Percentiles rank a stretch among this genome's conserved stretches.
Evolutionary conservation across 2,329 filamentous ascomycete genomes (phyloP).

Genomic region (Diaporthe aspalathi): DNA sequence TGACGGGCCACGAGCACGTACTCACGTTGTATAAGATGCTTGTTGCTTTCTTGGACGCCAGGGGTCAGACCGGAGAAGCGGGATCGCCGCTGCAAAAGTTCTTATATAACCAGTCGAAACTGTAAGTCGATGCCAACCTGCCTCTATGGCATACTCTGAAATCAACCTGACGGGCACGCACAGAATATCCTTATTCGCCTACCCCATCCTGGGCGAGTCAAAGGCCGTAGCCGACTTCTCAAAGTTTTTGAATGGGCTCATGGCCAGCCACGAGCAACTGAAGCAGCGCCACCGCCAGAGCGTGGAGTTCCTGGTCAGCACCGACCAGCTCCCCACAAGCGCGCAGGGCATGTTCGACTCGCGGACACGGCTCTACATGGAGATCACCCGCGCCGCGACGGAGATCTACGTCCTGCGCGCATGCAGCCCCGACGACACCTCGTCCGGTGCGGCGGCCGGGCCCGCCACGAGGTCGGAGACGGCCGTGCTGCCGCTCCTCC

Average conservation of each 20-base stretch:
- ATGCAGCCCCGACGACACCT: background rate
- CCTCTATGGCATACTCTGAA: background rate
- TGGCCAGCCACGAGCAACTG: slow-evolving; percentile 17
- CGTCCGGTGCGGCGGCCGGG: background rate
- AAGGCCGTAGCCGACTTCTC: slow-evolving; percentile 33
- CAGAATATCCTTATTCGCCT: slow-evolving; percentile 36
- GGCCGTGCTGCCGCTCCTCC: background rate
- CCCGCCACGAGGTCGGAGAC: background rate
- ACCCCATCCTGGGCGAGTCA: slow-evolving; percentile 33
- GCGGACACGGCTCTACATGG: slow-evolving; percentile 32
- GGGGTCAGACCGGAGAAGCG: background rate
- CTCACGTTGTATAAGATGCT: slow-evolving; percentile 37
- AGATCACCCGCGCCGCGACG: slow-evolving; percentile 24
- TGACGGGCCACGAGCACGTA: slow-evolving; percentile 37
- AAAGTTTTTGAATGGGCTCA: slow-evolving; percentile 18
- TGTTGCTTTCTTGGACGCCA: slow-evolving; percentile 32
- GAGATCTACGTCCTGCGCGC: slow-evolving; percentile 36
- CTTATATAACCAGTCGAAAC: slow-evolving; percentile 31
- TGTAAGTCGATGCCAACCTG: background rate
- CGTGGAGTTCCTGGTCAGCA: slow-evolving; percentile 12
- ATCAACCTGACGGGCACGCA: background rate
- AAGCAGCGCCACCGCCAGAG: slow-evolving; percentile 17
- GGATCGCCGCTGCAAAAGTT: slow-evolving; percentile 26
- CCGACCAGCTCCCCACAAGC: background rate
- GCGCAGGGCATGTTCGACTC: background rate